A percentile compares a stretch with the other conserved stretches of the same genome.
These are phyloP conservation scores for Agaricus sinodeliciosus DNA, from an alignment of 768 basidiomycete species.

Conservation along the genomic window DNA sequence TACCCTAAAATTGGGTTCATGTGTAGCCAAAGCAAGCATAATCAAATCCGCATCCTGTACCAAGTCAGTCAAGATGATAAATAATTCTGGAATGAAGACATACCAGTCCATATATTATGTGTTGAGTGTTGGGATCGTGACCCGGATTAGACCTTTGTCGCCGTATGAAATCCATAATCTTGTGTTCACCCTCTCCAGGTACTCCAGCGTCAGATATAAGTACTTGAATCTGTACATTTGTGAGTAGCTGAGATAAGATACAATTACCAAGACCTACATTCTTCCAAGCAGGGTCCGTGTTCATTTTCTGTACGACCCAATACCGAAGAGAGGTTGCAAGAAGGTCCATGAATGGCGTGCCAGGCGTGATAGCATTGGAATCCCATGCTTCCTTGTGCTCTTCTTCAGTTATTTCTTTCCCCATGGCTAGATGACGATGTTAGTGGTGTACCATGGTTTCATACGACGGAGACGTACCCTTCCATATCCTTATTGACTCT, in stretches of 20 bases:
- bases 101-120: conserved; percentile 97
- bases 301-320: conserved; percentile 95
- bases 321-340: conserved; percentile 85
- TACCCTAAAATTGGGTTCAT: conserved; percentile 97
- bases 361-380: conserved; percentile 97
- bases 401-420: conserved; percentile 74
- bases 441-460: not conserved
- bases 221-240: conserved; percentile 69
- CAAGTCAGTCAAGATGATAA: conserved; percentile 7
- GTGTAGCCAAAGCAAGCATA: conserved; percentile 96
- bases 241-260: not conserved
- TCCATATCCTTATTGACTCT: conserved; percentile 79
- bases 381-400: conserved; percentile 92
- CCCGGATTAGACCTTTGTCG: conserved; percentile 80
- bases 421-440: conserved; percentile 62
- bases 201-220: conserved; percentile 96
- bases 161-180: conserved; percentile 98
- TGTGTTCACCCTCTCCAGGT: conserved; percentile 98
- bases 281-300: conserved; percentile 94
- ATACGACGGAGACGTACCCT: conserved; percentile 43
- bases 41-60: conserved; percentile 94
- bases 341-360: conserved; percentile 97
- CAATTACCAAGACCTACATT: conserved; percentile 44
- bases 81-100: conserved; percentile 17
- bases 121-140: conserved; percentile 92